These are phyloP conservation scores for Barnettozyma populi DNA, from an alignment of 805 yeast genomes.

Conservation along the genomic window DNA sequence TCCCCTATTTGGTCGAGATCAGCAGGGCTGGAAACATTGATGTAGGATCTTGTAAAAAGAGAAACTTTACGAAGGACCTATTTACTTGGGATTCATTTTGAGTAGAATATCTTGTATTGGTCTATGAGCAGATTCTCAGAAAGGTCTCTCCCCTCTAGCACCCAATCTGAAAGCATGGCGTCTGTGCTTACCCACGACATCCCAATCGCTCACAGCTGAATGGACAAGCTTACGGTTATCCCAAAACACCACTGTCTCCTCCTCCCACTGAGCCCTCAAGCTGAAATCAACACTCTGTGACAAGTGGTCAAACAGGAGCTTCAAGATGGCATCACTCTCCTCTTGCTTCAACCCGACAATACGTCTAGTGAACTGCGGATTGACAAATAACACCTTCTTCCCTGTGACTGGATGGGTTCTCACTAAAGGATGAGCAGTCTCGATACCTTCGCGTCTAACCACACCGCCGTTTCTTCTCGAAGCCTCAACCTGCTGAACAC, in stretches of 20 bases:
- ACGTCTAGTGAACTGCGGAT: slow-evolving; percentile 44
- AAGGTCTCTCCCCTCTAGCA: slow-evolving; percentile 9
- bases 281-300: slow-evolving; percentile 37
- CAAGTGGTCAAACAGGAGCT: slow-evolving; percentile 39
- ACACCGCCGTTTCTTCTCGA: slow-evolving; percentile 42
- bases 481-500: slow-evolving; percentile 39
- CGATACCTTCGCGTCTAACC: slow-evolving; percentile 35
- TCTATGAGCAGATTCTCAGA: neutral
- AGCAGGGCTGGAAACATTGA: too few species aligned
- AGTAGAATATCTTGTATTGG: too few species aligned
- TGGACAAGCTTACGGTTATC: slow-evolving; percentile 37
- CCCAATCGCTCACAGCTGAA: slow-evolving; percentile 48
- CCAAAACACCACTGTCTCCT: slow-evolving; percentile 22
- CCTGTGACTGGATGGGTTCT: slow-evolving; percentile 66
- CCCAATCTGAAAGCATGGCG: slow-evolving; percentile 9
- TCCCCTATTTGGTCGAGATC: too few species aligned
- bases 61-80: neutral
- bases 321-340: slow-evolving; percentile 44
- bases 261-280: slow-evolving; percentile 20
- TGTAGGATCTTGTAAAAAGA: too few species aligned
- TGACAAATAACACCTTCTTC: slow-evolving; percentile 52
- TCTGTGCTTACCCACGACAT: slow-evolving; percentile 14
- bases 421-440: slow-evolving; percentile 44
- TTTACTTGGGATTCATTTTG: neutral
- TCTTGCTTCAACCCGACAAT: slow-evolving; percentile 48